Base-by-base conservation (phyloP, 352 stramenopile genomes). In the Globisporangium canariense region DNA sequence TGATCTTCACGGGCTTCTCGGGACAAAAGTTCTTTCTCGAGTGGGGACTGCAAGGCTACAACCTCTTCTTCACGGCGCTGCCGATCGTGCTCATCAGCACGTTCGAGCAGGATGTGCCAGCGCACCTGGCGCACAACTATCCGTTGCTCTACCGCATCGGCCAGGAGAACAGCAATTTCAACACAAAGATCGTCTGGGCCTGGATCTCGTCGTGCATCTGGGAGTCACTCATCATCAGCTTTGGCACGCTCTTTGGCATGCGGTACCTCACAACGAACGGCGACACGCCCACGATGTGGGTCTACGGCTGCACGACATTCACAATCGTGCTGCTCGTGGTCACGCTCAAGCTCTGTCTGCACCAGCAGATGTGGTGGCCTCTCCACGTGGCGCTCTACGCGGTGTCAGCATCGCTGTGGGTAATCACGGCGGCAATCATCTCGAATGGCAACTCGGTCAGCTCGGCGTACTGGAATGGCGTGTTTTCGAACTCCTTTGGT, bases 281-380 rank as follows among this genome's bases (percentile, higher is more conserved):
- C 5, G 86, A 96, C 66, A 97, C 93, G 47, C 85, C 88, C 8
- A 96, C 90, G 53, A 90, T 99, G 77, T 97, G 96, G 76, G 88
- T 97, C 34, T 96, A 98, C 61, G 97, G 97, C 46, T 97, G 88
- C 46, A 93, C 88, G 3, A 89, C 96, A 46, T 99, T 98, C 75
- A 97, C 93, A 16, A 91, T 94, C 64, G 81, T 99, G 36, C 78
- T 99, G 50, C 81, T 98, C 46, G 81, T 98, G n/a, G 88, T 98
- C 52, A 98, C 94, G 38, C 76, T 98, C 60, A 99, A 99, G 80
- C 84, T 98, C 2, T 88, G 85, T 59, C 65, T 94, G 52, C 83
- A 93, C 52, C 84, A 94, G 65, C 81, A 94, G 62, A 90, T 95
- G 81, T 93, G 84, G 79, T 91, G 83, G 81, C 66, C 77, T 3